Base-by-base conservation (phyloP, 768 basidiomycete genomes). In the Mycena vitilis region DNA sequence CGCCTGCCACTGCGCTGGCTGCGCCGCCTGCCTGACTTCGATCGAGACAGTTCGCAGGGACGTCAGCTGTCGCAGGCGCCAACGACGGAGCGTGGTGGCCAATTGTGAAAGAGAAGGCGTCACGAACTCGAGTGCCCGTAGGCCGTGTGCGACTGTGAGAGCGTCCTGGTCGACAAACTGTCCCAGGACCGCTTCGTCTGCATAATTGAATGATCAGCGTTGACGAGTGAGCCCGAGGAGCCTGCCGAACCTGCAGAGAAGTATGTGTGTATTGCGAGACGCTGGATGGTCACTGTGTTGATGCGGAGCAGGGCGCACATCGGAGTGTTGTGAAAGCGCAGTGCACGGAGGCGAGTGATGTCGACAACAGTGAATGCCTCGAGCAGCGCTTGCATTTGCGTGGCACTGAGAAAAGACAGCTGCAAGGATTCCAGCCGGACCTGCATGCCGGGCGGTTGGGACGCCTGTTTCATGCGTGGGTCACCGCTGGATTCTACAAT, bases 11-110 rank as follows among this genome's bases (percentile, higher is more conserved):
- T 69, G 51, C 11, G 34, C 62, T 5, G 20, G 30, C 13, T n/a
- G 4, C 30, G 62, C 54, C 68, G 48, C 59, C 53, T 64, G 62
- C 42, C 55, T 63, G 23, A 69, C 68, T 38, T 56, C 20, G 30
- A 69, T 18, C 22, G 44, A n/a, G 20, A 69, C 40, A 1, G 56
- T 59, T 2, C 23, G 49, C 25, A 64, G 63, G 13, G 12, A 20
- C 37, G 38, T 34, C 20, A 64, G 51, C 38, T 64, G 25, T 18
- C 5, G 40, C 6, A 64, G 57, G 36, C 22, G 16, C 34, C 64
- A 51, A 1, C 48, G 5, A 9, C 44, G 62, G 40, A 64, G 22
- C 49, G 60, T 45, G 30, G 30, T 60, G 20, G 5, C 54, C 42
- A 69, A 55, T 4, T 62, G 55, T 1, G 51, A 18, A 6, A 69